Base-by-base conservation (phyloP, 768 basidiomycete species). In the Trametes cubensis region DNA sequence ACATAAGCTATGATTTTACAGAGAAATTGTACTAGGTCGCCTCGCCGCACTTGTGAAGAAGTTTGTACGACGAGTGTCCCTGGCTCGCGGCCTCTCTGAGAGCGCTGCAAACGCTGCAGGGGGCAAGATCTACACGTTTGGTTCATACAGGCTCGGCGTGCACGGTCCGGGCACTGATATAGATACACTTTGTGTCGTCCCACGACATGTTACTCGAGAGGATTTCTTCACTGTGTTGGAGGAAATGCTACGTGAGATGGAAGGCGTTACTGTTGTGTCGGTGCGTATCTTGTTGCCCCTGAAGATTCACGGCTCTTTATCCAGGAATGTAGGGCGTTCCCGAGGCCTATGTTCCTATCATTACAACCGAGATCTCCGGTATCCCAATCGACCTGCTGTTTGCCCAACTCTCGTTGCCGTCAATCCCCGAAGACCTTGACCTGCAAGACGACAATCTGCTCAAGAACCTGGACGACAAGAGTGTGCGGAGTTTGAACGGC, bases 61-160 rank as follows among this genome's bases (percentile, higher is more conserved):
- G 72, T 99, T 98, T 73, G 97, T 99, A 55, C 85, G 85, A 69
- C 83, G 85, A 66, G 87, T 95, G 3, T 90, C 91, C 10, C 72
- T 95, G 55, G 77, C 85, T 48, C 84, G 83, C 44, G 96, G 96
- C 10, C 78, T 96, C 47, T 95, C 95, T 25, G 95, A 98, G 66
- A 76, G 88, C 23, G 90, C 93, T 2, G 95, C 96, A 13, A 84
- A 78, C 52, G 88, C 92, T 49, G 94, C 97, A 8, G 97, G 97
- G 56, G 97, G 95, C 65, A 96, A 98, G 81, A 98, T 99, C 73
- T 99, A 94, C 74, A 98, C 97, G 6, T 99, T 95, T 74, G 97
- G 97, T 48, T 98, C 95, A 55, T 98, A 98, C 81, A 90, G 97
- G 70, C 79, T 99, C 58, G 97, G 97, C 62, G 97, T 98, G 20